These are phyloP conservation scores for Tylopilus sp. DNA, from an alignment of 768 basidiomycete species.

Conservation along the genomic window DNA sequence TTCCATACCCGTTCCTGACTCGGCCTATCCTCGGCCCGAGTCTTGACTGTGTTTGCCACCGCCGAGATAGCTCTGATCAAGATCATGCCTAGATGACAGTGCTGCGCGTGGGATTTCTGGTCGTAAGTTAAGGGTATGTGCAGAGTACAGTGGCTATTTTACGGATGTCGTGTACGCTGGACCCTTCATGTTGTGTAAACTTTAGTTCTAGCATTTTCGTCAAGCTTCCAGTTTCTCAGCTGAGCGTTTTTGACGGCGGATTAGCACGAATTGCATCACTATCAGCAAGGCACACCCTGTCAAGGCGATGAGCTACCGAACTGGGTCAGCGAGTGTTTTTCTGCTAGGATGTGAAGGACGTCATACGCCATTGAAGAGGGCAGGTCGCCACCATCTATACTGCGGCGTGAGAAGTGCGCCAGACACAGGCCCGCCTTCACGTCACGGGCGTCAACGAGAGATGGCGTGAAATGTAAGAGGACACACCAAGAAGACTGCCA, in stretches of 20 bases:
- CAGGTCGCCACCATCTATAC: conserved; percentile 56
- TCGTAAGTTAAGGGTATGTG: background rate
- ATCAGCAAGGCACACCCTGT: background rate
- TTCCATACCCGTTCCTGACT: conserved; percentile 84
- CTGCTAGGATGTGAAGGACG: background rate
- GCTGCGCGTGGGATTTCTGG: background rate
- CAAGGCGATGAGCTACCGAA: conserved; percentile 8
- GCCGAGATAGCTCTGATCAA: conserved; percentile 52
- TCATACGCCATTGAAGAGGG: conserved; percentile 45
- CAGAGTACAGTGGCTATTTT: background rate
- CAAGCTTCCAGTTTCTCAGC: background rate
- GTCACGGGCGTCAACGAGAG: background rate
- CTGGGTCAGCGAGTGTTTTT: background rate
- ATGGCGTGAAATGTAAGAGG: background rate
- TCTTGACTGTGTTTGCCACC: conserved; percentile 56
- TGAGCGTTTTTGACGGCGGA: background rate
- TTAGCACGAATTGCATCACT: conserved; percentile 7
- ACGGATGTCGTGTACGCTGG: background rate
- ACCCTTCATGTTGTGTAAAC: too few species aligned
- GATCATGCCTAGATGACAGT: conserved; percentile 36
- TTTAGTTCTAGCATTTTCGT: background rate
- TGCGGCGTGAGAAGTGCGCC: conserved; percentile 51
- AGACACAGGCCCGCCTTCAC: conserved; percentile 50
- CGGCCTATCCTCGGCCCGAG: conserved; percentile 47
- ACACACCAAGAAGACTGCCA: conserved; percentile 22